These are phyloP conservation scores for Fraxinus sp. DNA, from an alignment of 305 asterid species.

Conservation along the genomic window DNA sequence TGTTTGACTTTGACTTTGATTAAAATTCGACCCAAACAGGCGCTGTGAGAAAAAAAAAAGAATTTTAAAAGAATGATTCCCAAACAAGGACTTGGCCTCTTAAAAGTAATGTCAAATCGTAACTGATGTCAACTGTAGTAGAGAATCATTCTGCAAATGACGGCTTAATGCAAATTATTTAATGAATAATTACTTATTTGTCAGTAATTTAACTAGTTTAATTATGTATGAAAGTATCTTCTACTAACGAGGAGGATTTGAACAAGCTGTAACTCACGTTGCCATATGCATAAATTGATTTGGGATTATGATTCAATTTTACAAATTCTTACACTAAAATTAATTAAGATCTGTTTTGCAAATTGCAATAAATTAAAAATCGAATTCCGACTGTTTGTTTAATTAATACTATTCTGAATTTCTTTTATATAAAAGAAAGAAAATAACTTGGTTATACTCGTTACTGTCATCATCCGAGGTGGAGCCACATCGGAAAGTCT, in stretches of 20 bases:
- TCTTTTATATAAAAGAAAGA: too few species aligned
- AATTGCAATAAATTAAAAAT: background rate
- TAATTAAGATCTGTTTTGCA: background rate
- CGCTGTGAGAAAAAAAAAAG: too few species aligned
- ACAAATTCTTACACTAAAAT: background rate
- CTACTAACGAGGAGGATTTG: constrained; percentile 32
- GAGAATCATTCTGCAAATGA: constrained; percentile 22
- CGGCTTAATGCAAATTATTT: background rate
- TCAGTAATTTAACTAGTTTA: background rate
- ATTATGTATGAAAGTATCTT: constrained; percentile 12
- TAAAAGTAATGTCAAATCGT: background rate
- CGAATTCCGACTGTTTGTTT: background rate
- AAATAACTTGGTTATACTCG: background rate
- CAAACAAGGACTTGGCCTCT: background rate
- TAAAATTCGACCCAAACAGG: too few species aligned
- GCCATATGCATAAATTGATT: constrained; percentile 24
- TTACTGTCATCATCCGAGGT: background rate
- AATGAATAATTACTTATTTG: background rate
- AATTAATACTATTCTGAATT: background rate
- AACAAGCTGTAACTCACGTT: constrained; percentile 43
- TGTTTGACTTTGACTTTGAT: too few species aligned
- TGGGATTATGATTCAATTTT: background rate
- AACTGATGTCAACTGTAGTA: background rate
- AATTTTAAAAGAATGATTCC: too few species aligned
- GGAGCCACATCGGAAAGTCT: background rate